Base-by-base conservation (phyloP, 108 stramenopile genomes). In the Chaetoceros tenuissimus region DNA sequence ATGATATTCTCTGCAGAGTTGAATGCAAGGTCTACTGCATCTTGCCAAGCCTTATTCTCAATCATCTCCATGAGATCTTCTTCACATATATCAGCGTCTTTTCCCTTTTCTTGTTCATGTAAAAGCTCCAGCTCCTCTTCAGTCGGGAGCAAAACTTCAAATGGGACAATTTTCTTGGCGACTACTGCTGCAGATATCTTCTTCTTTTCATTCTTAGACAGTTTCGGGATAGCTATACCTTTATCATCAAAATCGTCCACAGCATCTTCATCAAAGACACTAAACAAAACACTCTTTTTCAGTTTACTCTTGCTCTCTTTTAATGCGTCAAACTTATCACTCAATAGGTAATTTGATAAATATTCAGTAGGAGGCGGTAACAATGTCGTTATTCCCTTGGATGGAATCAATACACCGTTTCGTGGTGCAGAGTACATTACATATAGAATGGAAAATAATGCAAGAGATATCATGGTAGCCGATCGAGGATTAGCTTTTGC, bases 351-450 rank as follows among this genome's bases (percentile, higher is more conserved):
- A n/a, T 46, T 24, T 18, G 56, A 31, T 47, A 81, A 20, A 51
- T 73, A 81, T 7, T 49, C 28, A 19, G 50, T 46, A 2, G 80
- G 80, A 22, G 80, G 80, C 5, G 50, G 48, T 29, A 72, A 69
- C 1, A 78, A 34, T 22, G 80, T 81, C 2, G 77, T 86, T 30
- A 74, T 73, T 3, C 85, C 85, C 8, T 54, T 53, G 31, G 75
- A 77, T 0, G 83, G 84, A 23, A 86, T 55, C 21, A 82, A 78
- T 24, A 86, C 43, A 10, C 88, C 88, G 43, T 79, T 82, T 46
- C 74, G 57, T 1, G 88, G 88, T 34, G 82, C 78, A 34, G 68
- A 62, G 28, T 72, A 53, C 31, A 59, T 46, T 7, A 60, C 66
- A 27, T 75, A 68, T 1, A 80, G 48, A 0, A 76, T 25, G 10